Percentiles rank a stretch among this genome's conserved stretches.
Conservation (phyloP, 2,329 filamentous ascomycete species). For the Exophiala oligosperma region DNA sequence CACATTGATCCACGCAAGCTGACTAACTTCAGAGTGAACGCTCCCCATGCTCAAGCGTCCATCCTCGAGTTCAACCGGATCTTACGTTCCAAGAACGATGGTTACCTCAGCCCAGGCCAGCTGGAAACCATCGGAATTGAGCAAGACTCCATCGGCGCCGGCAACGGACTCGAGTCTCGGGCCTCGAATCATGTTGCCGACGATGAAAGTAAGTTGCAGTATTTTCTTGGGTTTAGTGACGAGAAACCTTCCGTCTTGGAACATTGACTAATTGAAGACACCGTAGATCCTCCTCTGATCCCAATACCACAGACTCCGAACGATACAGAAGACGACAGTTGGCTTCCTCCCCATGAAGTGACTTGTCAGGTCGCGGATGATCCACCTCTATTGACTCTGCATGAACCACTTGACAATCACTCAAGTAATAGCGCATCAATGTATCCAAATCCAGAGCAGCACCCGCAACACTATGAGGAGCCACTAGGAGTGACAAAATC, state of each 20-base stretch:
- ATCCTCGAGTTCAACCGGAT: slow-evolving; percentile 11
- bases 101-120: slow-evolving; percentile 2
- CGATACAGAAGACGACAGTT: no score
- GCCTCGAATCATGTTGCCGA: not conserved
- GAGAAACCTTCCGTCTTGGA: no score
- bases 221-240: not conserved
- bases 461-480: no score
- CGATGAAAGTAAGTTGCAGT: not conserved
- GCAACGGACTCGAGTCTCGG: not conserved
- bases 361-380: no score
- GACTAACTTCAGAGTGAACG: slow-evolving; percentile 7
- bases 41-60: slow-evolving; percentile 3
- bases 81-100: not conserved
- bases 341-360: no score
- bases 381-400: no score
- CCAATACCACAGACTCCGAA: not conserved
- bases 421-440: no score
- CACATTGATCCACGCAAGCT: slow-evolving; percentile 2
- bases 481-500: no score
- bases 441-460: no score
- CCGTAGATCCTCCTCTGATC: not conserved
- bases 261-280: no score
- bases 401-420: no score
- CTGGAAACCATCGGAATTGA: not conserved
- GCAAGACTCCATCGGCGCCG: not conserved